phyloP scores from a whole-genome alignment of 306 rosid genomes.

The Lagenaria siceraria region DNA sequence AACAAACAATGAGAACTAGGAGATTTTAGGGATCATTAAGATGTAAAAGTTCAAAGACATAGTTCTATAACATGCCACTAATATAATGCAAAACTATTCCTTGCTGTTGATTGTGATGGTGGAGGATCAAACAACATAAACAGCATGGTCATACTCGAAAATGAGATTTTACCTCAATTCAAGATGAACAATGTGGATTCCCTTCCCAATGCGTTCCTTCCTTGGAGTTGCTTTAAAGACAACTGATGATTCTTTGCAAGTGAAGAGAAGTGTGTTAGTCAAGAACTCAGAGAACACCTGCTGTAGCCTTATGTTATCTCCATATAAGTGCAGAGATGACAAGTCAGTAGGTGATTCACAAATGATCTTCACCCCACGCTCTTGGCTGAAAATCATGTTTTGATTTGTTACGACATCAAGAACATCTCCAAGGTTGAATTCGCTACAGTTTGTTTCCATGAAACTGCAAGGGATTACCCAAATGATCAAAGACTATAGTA shows the following conservation, averaged over 20 bases:
- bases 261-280: conserved; percentile 16
- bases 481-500: conserved; percentile 2
- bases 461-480: conserved; percentile 12
- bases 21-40: neutral
- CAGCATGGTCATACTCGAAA: neutral
- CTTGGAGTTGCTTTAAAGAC: conserved; percentile 12
- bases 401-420: conserved; percentile 19
- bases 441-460: conserved; percentile 22
- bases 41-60: neutral
- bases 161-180: conserved; percentile 21
- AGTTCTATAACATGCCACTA: neutral
- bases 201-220: conserved; percentile 24
- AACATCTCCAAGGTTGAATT: conserved; percentile 28
- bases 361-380: conserved; percentile 19
- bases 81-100: neutral
- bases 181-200: conserved; percentile 26
- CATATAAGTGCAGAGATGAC: conserved; percentile 23
- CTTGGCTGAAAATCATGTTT: conserved; percentile 25
- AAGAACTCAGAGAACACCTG: conserved; percentile 26
- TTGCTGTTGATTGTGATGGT: neutral
- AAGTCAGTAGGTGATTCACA: conserved; percentile 22
- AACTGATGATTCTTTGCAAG: conserved; percentile 15
- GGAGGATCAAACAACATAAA: neutral
- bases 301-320: conserved; percentile 36
- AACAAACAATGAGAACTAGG: neutral